Evolutionary conservation across 805 yeast species (phyloP).

Genomic region (Candida boleticola): DNA sequence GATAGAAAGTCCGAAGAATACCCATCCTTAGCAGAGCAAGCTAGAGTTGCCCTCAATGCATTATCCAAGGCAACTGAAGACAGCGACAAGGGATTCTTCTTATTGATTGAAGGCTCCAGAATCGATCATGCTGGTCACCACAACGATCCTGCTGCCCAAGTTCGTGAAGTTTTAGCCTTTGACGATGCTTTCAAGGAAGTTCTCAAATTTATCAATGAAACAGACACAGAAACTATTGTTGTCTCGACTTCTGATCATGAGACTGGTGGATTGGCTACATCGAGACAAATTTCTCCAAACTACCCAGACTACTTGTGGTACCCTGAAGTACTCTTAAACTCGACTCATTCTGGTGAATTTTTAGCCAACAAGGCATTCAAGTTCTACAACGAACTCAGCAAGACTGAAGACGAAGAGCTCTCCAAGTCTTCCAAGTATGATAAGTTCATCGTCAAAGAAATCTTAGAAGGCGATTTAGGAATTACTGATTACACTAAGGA

Average conservation of each 20-base stretch:
- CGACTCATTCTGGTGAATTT: slow-evolving; percentile 76
- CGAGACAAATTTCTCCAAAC: slow-evolving; percentile 63
- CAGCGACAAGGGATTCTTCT: slow-evolving; percentile 80
- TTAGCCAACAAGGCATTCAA: slow-evolving; percentile 47
- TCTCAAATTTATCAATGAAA: slow-evolving; percentile 59
- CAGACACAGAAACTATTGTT: slow-evolving; percentile 74
- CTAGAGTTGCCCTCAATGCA: slow-evolving; percentile 68
- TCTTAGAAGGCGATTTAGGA: slow-evolving; percentile 66
- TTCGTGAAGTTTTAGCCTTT: slow-evolving; percentile 83
- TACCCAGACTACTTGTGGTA: slow-evolving; percentile 90
- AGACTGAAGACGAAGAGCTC: slow-evolving; percentile 7
- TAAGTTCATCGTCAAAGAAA: slow-evolving; percentile 49
- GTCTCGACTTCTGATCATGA: slow-evolving; percentile 92
- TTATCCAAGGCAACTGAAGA: slow-evolving; percentile 64
- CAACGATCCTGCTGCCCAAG: slow-evolving; percentile 94
- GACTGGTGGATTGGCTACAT: slow-evolving; percentile 90
- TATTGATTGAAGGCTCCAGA: slow-evolving; percentile 87
- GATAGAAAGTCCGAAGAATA: slow-evolving; percentile 61
- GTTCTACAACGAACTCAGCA: slow-evolving; percentile 20
- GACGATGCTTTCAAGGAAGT: slow-evolving; percentile 80
- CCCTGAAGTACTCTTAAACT: slow-evolving; percentile 71
- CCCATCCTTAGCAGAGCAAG: slow-evolving; percentile 81
- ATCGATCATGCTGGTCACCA: slow-evolving; percentile 95
- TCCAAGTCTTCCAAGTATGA: slow-evolving; percentile 22
- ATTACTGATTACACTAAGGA: slow-evolving; percentile 52